Percentiles rank a stretch among this genome's conserved stretches.
Conservation (phyloP, 2,329 filamentous ascomycete species). For the Diaporthe vexans region DNA sequence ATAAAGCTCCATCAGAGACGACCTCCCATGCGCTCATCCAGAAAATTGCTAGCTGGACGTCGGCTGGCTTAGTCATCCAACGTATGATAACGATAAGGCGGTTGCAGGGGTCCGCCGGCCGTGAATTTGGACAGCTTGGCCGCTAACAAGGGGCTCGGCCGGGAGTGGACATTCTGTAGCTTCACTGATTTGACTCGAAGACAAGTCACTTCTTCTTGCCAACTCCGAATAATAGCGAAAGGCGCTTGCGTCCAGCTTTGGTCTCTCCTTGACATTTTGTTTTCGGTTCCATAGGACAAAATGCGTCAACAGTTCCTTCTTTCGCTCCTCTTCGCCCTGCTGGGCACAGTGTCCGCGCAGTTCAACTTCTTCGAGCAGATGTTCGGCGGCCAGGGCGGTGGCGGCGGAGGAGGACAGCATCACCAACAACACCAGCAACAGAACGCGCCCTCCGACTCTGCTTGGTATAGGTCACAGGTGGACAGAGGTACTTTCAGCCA, state of each 20-base stretch:
- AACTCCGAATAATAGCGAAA: neutral
- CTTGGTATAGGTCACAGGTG: constrained; percentile 82
- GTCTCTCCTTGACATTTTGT: neutral
- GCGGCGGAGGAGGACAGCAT: constrained; percentile 51
- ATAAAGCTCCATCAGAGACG: constrained; percentile 1
- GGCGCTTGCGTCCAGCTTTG: too few species aligned
- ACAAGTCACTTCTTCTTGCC: neutral
- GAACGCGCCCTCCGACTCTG: constrained; percentile 87
- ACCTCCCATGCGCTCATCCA: constrained; percentile 27
- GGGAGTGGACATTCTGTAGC: neutral
- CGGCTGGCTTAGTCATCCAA: constrained; percentile 38
- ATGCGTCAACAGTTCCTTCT: constrained; percentile 50
- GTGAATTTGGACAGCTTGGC: constrained; percentile 38
- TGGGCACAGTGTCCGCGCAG: constrained; percentile 78
- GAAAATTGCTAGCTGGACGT: constrained; percentile 33
- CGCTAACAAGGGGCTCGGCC: neutral
- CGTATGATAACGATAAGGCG: constrained; percentile 35
- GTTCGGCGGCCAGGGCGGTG: constrained; percentile 76
- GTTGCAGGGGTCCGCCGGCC: constrained; percentile 7
- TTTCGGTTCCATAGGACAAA: constrained; percentile 48
- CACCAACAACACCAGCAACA: constrained; percentile 74
- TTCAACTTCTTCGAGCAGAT: constrained; percentile 99
- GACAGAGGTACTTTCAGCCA: constrained; percentile 66
- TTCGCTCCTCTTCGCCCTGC: constrained; percentile 67
- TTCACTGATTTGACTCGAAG: neutral